Percentiles rank a stretch among this genome's conserved stretches.
Conservation (phyloP, 1,284 basidiomycete genomes). For the Ganoderma lingzhi region DNA sequence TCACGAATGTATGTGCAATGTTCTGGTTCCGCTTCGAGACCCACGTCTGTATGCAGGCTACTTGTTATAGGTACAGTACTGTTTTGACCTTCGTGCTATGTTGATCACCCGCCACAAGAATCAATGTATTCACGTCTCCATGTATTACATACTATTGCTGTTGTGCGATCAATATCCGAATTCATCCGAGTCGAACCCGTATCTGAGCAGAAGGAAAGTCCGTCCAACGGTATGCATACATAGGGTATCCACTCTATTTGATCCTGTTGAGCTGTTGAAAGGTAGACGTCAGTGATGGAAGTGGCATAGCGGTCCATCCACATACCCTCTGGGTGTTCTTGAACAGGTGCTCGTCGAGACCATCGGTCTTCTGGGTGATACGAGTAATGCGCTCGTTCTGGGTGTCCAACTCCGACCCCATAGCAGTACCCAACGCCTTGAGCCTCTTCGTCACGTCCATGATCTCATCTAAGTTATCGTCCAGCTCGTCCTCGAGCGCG, state of each 20-base stretch:
- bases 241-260: conserved; percentile 50
- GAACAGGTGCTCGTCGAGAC: conserved; percentile 68
- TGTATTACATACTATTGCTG: not conserved
- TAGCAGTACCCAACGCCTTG: conserved; percentile 85
- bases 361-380: conserved; percentile 75
- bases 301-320: conserved; percentile 19
- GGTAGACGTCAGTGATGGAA: conserved; percentile 12
- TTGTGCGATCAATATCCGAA: conserved; percentile 12
- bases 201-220: not conserved
- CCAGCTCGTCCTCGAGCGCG: conserved; percentile 88
- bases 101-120: conserved; percentile 6
- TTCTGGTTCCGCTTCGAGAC: conserved; percentile 32
- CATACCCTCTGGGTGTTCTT: conserved; percentile 76
- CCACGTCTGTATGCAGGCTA: conserved; percentile 7
- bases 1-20: conserved; percentile 24
- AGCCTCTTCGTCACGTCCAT: conserved; percentile 82
- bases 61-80: not conserved
- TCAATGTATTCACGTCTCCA: not conserved
- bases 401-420: conserved; percentile 82
- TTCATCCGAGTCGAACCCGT: not conserved
- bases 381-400: conserved; percentile 79
- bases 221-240: not conserved
- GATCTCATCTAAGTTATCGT: conserved; percentile 93
- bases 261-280: conserved; percentile 70
- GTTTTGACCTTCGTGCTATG: not conserved